A percentile compares a stretch with the other conserved stretches of the same genome.
Conservation (phyloP, 192 early-diverging fungal genomes). For the Thamnidium elegans region DNA sequence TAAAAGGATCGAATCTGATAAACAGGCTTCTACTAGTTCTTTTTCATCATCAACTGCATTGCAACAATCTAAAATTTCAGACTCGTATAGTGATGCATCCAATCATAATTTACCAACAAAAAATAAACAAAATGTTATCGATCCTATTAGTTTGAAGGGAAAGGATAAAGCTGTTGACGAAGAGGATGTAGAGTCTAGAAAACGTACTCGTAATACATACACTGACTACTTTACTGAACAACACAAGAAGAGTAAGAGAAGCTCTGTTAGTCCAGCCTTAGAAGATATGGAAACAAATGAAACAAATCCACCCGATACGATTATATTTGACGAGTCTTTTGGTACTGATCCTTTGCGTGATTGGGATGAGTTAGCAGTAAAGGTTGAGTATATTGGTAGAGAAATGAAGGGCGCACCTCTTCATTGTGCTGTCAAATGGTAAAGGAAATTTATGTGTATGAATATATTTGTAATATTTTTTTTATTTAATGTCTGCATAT, state of each 20-base stretch:
- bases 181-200: neutral
- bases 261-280: no score
- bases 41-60: no score
- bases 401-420: neutral
- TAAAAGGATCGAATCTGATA: neutral
- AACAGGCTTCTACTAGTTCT: no score
- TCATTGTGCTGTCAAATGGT: slow-evolving; percentile 1
- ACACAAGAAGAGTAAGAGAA: no score
- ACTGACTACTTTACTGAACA: no score
- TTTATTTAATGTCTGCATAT: neutral
- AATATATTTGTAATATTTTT: neutral
- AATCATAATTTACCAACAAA: neutral
- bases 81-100: neutral
- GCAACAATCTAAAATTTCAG: no score
- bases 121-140: neutral
- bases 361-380: neutral
- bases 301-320: neutral
- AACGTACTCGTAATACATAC: neutral
- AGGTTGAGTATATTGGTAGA: neutral
- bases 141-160: neutral
- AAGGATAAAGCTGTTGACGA: neutral
- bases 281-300: neutral
- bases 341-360: neutral
- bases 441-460: neutral
- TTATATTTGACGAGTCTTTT: neutral